Percentiles rank a stretch among this genome's conserved stretches.
Conservation (phyloP, 2,329 filamentous ascomycete genomes). For the Pochonia chlamydosporia region DNA sequence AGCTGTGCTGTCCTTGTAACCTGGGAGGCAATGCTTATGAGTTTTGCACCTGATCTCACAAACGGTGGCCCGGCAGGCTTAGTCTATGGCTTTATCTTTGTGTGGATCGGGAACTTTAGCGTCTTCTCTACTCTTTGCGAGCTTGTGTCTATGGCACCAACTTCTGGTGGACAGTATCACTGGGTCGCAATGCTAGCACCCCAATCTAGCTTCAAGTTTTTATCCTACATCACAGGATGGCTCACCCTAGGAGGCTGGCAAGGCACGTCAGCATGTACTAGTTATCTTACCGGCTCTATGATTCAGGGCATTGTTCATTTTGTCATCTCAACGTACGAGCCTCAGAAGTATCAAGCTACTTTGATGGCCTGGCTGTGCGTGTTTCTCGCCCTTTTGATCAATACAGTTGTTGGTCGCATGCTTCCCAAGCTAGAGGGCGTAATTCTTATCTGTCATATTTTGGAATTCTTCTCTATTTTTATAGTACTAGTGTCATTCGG, state of each 20-base stretch:
- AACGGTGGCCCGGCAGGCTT: constrained; percentile 49
- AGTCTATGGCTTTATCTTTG: constrained; percentile 45
- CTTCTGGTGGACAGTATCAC: constrained; percentile 52
- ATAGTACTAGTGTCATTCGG: constrained; percentile 25
- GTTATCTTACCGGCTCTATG: constrained; percentile 39
- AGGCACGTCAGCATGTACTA: constrained; percentile 24
- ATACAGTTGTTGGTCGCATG: constrained; percentile 38
- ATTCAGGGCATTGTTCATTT: constrained; percentile 39
- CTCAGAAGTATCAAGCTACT: constrained; percentile 41
- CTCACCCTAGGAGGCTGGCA: constrained; percentile 42
- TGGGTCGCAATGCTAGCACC: constrained; percentile 51
- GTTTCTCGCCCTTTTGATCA: constrained; percentile 42
- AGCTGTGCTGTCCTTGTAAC: constrained; percentile 47
- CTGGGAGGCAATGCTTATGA: constrained; percentile 39
- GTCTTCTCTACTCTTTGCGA: constrained; percentile 34
- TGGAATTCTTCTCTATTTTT: constrained; percentile 27
- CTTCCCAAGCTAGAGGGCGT: constrained; percentile 46
- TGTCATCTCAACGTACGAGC: constrained; percentile 12
- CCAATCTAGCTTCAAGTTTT: constrained; percentile 39
- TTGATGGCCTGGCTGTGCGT: constrained; percentile 42
- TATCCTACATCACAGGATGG: constrained; percentile 48
- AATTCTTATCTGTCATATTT: constrained; percentile 42
- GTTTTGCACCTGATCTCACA: constrained; percentile 7
- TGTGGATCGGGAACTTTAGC: constrained; percentile 39
- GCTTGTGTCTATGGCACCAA: constrained; percentile 40